A percentile compares a stretch with the other conserved stretches of the same genome.
phyloP scores from a whole-genome alignment of 2,329 filamentous ascomycete genomes.

The Phialophora expanda region DNA sequence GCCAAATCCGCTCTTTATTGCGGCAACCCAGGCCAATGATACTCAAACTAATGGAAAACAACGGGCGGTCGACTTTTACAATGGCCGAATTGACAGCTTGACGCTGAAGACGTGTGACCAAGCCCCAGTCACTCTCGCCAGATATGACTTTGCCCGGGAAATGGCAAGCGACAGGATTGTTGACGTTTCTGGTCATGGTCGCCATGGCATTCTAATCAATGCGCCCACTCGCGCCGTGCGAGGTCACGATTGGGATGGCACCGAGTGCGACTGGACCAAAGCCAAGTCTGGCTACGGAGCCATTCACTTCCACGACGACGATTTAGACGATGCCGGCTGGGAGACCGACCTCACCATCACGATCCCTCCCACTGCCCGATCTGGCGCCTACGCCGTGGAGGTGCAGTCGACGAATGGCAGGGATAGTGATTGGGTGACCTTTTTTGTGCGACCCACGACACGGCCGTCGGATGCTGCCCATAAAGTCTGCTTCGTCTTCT shows the following conservation, averaged over 20 bases:
- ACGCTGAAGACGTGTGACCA: not conserved
- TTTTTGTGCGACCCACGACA: conserved; percentile 44
- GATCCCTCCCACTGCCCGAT: conserved; percentile 36
- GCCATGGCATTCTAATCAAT: conserved; percentile 43
- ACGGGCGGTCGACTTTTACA: conserved; percentile 16
- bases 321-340: conserved; percentile 48
- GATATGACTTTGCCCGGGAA: conserved; percentile 26
- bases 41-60: too few species aligned
- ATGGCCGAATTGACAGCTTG: conserved; percentile 25
- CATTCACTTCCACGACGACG: conserved; percentile 50
- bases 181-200: conserved; percentile 41
- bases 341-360: conserved; percentile 43
- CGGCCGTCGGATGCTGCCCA: not conserved
- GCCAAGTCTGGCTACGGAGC: conserved; percentile 46
- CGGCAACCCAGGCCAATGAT: too few species aligned
- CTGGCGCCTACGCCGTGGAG: conserved; percentile 43
- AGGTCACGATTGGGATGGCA: conserved; percentile 45
- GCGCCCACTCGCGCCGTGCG: conserved; percentile 45
- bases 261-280: conserved; percentile 44
- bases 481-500: conserved; percentile 43
- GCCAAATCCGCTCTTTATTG: too few species aligned
- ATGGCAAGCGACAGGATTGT: conserved; percentile 35
- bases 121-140: not conserved
- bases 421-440: conserved; percentile 43
- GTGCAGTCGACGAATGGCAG: conserved; percentile 31